These are phyloP conservation scores for Pichiaceae sp. DNA, from an alignment of 1,139 yeast species.

Conservation along the genomic window DNA sequence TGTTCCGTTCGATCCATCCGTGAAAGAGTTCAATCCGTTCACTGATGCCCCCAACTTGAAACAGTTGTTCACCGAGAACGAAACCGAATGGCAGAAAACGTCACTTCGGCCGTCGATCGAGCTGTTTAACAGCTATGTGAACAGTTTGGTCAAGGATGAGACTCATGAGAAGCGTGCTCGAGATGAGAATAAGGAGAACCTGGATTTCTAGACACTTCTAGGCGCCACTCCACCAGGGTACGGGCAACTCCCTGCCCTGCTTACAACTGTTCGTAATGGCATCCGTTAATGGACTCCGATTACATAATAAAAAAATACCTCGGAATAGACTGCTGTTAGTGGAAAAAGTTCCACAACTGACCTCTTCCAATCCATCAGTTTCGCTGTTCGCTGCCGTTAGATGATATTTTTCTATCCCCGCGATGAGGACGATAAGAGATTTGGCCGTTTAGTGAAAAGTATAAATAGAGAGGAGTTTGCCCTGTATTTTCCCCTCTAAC, in stretches of 20 bases:
- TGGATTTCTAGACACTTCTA: slow-evolving; percentile 15
- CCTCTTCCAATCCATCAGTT: too few species aligned
- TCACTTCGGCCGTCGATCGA: slow-evolving; percentile 67
- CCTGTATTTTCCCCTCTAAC: not conserved
- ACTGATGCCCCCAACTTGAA: slow-evolving; percentile 67
- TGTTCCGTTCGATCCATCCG: slow-evolving; percentile 75
- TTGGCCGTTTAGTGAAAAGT: too few species aligned
- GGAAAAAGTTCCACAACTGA: too few species aligned
- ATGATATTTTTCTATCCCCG: too few species aligned
- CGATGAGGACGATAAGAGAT: too few species aligned
- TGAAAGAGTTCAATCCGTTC: slow-evolving; percentile 65
- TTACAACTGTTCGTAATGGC: too few species aligned
- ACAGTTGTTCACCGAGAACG: slow-evolving; percentile 36
- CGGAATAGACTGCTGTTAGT: too few species aligned
- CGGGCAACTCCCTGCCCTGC: too few species aligned
- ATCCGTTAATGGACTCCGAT: too few species aligned
- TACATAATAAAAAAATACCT: too few species aligned
- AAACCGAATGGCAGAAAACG: slow-evolving; percentile 49
- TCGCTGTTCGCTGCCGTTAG: too few species aligned
- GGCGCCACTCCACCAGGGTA: too few species aligned
- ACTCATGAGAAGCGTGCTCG: slow-evolving; percentile 42
- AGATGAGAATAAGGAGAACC: slow-evolving; percentile 19
- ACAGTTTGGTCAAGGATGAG: slow-evolving; percentile 48
- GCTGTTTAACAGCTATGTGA: slow-evolving; percentile 60
- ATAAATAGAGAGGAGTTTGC: slow-evolving; percentile 1